phyloP scores from a whole-genome alignment of 2,329 filamentous ascomycete species.

The Magnaporthales sp. region DNA sequence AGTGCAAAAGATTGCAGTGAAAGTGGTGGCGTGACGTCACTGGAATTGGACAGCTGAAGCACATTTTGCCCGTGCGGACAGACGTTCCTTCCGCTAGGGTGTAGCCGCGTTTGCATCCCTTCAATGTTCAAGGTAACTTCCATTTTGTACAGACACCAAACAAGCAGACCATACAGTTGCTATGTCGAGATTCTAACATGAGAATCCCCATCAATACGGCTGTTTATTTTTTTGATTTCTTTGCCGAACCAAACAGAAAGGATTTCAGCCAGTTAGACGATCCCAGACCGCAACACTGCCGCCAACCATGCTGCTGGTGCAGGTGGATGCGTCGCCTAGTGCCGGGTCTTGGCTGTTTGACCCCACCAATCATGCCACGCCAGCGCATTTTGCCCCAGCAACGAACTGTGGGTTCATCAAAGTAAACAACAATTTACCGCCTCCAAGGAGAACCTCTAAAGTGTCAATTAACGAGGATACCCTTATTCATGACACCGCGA shows the following conservation, averaged over 20 bases:
- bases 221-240: background rate
- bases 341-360: background rate
- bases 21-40: background rate
- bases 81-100: too few relatives aligned
- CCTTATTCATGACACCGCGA: background rate
- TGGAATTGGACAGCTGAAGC: background rate
- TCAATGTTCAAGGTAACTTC: background rate
- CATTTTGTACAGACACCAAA: background rate
- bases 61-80: too few relatives aligned
- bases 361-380: background rate
- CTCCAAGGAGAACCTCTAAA: background rate
- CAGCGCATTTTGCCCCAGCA: conserved; percentile 1
- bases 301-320: background rate
- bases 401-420: background rate
- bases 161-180: too few relatives aligned
- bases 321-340: background rate
- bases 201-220: background rate
- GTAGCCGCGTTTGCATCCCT: background rate
- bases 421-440: conserved; percentile 1
- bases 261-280: background rate
- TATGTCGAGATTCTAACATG: background rate
- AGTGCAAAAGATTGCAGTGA: background rate
- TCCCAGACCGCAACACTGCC: background rate
- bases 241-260: background rate
- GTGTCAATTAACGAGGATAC: background rate